Evolutionary conservation across 805 yeast species (phyloP), one percentile per base, ranked within the genome.

Genomic region (Metschnikowia kofuensis): DNA sequence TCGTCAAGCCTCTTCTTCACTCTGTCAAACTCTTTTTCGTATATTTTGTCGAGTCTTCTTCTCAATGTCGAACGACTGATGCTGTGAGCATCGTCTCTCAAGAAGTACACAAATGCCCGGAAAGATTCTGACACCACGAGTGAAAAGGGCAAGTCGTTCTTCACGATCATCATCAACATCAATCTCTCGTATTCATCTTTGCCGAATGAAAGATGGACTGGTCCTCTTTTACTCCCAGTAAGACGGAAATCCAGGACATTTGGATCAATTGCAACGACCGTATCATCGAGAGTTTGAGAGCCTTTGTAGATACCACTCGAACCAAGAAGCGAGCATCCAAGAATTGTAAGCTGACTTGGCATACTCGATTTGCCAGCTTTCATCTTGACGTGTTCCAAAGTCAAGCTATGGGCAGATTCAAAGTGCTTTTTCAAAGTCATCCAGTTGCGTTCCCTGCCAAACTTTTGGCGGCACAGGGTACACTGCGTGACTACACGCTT

Each of bases 61-160:
- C 26, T 44, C 47, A 44, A 38, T 9, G 42, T 26, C 9, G 42
- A 31, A 26, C 47, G 38, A 34, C 42, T 44, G 11, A 38, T 34
- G 35, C 11, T 30, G 28, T 42, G 42, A 31, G 38, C 47, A 32
- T 38, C 38, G 12, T 44, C 42, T 31, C 42, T 44, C 38, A 44
- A 44, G 15, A n/a, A 38, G n/a, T 9, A 11, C 8, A 32, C 26
- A 31, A 38, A 32, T 7, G 14, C 38, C 32, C 34, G 16, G 38
- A 38, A 44, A 14, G 37, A 26, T 8, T 16, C 29, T 26, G 42
- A 31, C 12, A 37, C 47, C 13, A 38, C 39, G 15, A 38, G 32
- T 1, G 42, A 21, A 28, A 44, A 44, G 14, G 42, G 38, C 38
- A 44, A 38, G 29, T 34, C 27, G 34, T 38, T 31, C 3, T 16